Percentiles rank a stretch among this genome's conserved stretches.
These are phyloP conservation scores for Vitis amurensis DNA, from an alignment of 164 flowering plant species.

Conservation along the genomic window DNA sequence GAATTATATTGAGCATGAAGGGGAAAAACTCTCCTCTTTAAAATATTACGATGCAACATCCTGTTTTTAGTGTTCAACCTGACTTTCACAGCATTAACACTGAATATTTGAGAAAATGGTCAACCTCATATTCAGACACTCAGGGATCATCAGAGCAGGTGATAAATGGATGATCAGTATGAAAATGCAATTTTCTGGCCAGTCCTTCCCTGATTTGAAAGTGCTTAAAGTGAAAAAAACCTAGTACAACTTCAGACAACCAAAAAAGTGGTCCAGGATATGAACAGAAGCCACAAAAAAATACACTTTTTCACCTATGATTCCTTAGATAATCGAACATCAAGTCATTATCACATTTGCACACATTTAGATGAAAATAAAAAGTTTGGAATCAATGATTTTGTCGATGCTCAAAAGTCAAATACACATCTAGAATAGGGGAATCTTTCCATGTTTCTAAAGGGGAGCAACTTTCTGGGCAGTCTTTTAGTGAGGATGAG, in stretches of 20 bases:
- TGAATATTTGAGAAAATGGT: background rate
- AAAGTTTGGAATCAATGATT: background rate
- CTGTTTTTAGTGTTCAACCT: background rate
- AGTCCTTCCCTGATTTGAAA: too few species aligned
- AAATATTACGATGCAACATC: background rate
- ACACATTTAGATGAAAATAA: background rate
- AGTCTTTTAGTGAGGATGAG: too few species aligned
- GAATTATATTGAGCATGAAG: background rate
- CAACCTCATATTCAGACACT: background rate
- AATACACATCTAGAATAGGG: too few species aligned
- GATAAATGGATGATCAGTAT: background rate
- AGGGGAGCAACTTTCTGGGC: too few species aligned
- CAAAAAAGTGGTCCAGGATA: background rate
- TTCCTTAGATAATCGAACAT: background rate
- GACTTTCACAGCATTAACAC: background rate
- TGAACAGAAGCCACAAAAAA: background rate
- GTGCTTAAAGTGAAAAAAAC: too few species aligned
- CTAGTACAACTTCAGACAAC: background rate
- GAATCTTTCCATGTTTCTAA: too few species aligned
- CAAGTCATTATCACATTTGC: background rate
- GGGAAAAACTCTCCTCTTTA: too few species aligned
- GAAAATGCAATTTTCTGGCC: background rate
- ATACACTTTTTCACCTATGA: background rate
- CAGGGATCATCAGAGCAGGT: background rate
- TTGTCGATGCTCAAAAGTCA: too few species aligned